Evolutionary conservation across 768 basidiomycete genomes (phyloP).

Genomic region (Suillus paluster): DNA sequence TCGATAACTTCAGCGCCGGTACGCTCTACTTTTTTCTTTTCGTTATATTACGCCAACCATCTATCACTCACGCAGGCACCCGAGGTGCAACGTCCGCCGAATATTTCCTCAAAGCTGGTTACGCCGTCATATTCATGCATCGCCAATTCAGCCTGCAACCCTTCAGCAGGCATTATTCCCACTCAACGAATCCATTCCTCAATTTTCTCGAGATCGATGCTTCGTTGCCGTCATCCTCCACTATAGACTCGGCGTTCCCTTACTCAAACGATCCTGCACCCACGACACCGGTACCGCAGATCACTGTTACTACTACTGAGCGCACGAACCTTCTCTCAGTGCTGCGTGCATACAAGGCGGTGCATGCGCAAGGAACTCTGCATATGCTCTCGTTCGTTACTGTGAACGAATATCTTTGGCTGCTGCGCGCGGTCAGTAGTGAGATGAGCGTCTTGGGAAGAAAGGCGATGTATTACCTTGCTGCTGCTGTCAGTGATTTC

Average conservation of each 20-base stretch:
- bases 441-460: conserved; percentile 73
- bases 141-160: conserved; percentile 97
- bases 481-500: conserved; percentile 98
- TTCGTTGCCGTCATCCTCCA: conserved; percentile 21
- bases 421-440: conserved; percentile 81
- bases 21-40: conserved; percentile 24
- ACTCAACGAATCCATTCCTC: conserved; percentile 97
- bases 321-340: conserved; percentile 70
- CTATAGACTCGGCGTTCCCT: conserved; percentile 22
- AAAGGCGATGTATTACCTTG: conserved; percentile 91
- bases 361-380: conserved; percentile 73
- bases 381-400: conserved; percentile 91
- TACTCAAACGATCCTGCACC: conserved; percentile 35
- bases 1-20: conserved; percentile 99
- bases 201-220: conserved; percentile 82
- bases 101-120: conserved; percentile 92
- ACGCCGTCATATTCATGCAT: conserved; percentile 99
- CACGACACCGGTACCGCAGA: conserved; percentile 43
- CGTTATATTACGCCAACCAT: background rate
- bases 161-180: conserved; percentile 97
- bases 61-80: conserved; percentile 62
- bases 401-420: conserved; percentile 95
- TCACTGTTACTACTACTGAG: conserved; percentile 71
- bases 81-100: conserved; percentile 97
- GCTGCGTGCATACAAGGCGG: conserved; percentile 78